Conservation (phyloP, 805 yeast species). For the Sporopachydermia quercuum region DNA sequence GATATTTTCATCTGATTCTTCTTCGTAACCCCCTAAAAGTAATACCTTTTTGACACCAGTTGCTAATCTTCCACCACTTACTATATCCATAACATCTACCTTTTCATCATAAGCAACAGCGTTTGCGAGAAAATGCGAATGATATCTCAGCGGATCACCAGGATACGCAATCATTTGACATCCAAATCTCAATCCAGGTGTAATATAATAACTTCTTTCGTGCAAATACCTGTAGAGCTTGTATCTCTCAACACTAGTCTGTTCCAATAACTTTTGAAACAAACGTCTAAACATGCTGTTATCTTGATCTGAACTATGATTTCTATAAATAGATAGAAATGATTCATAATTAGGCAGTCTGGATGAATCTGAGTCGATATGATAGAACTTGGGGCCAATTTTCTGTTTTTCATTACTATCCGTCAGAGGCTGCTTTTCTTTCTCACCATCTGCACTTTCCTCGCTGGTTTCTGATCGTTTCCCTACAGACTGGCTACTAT, state of each 20-base stretch:
- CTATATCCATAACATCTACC: conserved; percentile 41
- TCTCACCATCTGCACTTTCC: conserved; percentile 8
- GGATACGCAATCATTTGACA: conserved; percentile 84
- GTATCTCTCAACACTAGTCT: conserved; percentile 13
- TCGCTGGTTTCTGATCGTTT: conserved; percentile 8
- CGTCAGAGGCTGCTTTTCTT: conserved; percentile 9
- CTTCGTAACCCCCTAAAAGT: conserved; percentile 29
- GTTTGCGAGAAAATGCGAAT: conserved; percentile 68
- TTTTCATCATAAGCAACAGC: conserved; percentile 33
- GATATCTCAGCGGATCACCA: conserved; percentile 85
- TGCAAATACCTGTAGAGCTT: conserved; percentile 27
- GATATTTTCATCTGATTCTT: conserved; percentile 18
- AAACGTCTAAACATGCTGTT: neutral
- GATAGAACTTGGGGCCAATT: neutral
- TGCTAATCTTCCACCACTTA: conserved; percentile 82
- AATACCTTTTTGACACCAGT: conserved; percentile 84
- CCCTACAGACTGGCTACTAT: conserved; percentile 6
- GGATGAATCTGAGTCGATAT: conserved; percentile 3
- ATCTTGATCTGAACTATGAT: neutral
- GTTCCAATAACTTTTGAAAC: neutral
- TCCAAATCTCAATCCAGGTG: conserved; percentile 88
- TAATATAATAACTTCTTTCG: conserved; percentile 32
- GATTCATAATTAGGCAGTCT: conserved; percentile 7
- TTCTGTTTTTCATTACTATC: conserved; percentile 1
- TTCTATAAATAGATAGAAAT: conserved; percentile 2